Conservation (phyloP, 2,329 filamentous ascomycete species). For the Penicillium sp. region DNA sequence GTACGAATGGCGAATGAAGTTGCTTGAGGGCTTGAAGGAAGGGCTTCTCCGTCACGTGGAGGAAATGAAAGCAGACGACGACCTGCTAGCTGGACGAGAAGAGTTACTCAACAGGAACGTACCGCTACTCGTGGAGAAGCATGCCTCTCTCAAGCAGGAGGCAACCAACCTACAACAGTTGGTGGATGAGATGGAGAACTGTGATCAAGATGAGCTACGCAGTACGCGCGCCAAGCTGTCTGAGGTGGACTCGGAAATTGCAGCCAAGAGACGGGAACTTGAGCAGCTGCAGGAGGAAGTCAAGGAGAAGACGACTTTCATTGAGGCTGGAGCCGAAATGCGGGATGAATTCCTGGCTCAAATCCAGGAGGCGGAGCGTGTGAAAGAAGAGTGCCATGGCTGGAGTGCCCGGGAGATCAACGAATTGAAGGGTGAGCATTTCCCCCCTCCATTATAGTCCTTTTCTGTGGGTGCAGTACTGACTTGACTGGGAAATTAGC, state of each 20-base stretch:
- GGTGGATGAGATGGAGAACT: conserved; percentile 60
- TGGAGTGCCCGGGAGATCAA: conserved; percentile 83
- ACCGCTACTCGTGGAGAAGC: conserved; percentile 61
- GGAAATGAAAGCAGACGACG: conserved; percentile 73
- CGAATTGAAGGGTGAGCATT: conserved; percentile 65
- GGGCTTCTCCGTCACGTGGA: conserved; percentile 72
- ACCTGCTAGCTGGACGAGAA: conserved; percentile 65
- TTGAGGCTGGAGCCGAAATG: conserved; percentile 61
- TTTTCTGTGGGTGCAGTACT: not conserved
- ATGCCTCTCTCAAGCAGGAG: conserved; percentile 62
- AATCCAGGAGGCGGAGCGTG: conserved; percentile 76
- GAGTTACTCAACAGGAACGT: conserved; percentile 64
- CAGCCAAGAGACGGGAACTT: conserved; percentile 65
- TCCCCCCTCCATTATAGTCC: not conserved
- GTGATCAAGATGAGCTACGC: conserved; percentile 75
- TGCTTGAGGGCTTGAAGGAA: conserved; percentile 76
- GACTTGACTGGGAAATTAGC: conserved; percentile 20
- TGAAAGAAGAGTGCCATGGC: conserved; percentile 83
- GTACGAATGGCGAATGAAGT: conserved; percentile 96
- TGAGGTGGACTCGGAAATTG: conserved; percentile 64
- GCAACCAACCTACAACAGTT: conserved; percentile 65
- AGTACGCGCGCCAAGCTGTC: conserved; percentile 67
- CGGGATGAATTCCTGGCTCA: conserved; percentile 70
- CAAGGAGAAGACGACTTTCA: conserved; percentile 62
- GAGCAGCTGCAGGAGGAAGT: conserved; percentile 65